Evolutionary conservation across 495 filamentous ascomycete species (phyloP).

Genomic region (Podospora sp.): DNA sequence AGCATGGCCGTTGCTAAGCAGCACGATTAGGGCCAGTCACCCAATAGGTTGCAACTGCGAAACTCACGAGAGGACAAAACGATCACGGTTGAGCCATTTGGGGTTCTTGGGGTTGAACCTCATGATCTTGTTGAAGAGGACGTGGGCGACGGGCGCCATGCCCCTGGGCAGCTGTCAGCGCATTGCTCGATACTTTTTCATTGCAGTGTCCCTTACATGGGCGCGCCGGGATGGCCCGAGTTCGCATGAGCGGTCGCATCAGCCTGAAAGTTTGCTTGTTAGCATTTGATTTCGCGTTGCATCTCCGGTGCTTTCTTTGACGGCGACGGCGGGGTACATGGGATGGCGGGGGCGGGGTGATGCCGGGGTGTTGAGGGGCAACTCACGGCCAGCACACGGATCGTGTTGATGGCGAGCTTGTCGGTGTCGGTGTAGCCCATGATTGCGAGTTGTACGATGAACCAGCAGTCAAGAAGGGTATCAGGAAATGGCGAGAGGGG

Average conservation of each 20-base stretch:
- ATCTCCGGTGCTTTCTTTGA: neutral
- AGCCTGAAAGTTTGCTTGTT: conserved; percentile 57
- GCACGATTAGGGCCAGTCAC: neutral
- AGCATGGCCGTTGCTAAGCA: conserved; percentile 86
- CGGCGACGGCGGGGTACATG: conserved; percentile 22
- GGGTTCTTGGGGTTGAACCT: conserved; percentile 99
- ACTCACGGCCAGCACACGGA: conserved; percentile 90
- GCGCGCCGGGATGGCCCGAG: conserved; percentile 97
- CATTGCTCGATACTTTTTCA: conserved; percentile 8
- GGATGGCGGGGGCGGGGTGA: conserved; percentile 48
- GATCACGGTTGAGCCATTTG: conserved; percentile 92
- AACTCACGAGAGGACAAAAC: conserved; percentile 98
- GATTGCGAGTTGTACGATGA: conserved; percentile 50
- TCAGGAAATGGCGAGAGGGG: conserved; percentile 27
- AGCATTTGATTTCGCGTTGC: conserved; percentile 31
- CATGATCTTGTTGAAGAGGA: conserved; percentile 99
- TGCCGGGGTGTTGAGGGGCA: conserved; percentile 30
- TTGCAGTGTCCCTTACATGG: conserved; percentile 62
- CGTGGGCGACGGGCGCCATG: conserved; percentile 96
- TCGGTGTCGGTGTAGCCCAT: conserved; percentile 91
- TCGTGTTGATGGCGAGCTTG: conserved; percentile 93
- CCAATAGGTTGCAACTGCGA: neutral
- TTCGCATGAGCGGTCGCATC: conserved; percentile 97
- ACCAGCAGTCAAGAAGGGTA: conserved; percentile 29
- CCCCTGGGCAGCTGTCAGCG: conserved; percentile 54